Evolutionary conservation across 805 yeast species (phyloP), one percentile per base, ranked within the genome.

Genomic region (Candida glaebosa): DNA sequence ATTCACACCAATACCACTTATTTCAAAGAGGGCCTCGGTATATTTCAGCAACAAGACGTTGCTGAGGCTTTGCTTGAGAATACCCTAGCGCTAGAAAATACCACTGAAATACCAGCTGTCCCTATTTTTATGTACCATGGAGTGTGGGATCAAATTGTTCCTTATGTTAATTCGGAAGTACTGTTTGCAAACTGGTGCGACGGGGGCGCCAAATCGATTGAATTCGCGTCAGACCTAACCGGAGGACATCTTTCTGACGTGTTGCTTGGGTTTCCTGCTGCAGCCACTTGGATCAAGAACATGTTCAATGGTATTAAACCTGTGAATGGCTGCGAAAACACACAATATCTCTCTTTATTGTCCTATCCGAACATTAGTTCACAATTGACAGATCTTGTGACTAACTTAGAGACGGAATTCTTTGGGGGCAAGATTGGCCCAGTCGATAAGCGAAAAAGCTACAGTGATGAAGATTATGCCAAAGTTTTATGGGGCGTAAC

Each of bases 261-360:
- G 6, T 26, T 49, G 9, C 44, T 45, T 19, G 58, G 58, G 9
- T 38, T 44, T 7, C 55, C 54, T 2, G 58, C 59, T 4, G 61
- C 54, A 9, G 42, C 51, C 18, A 42, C 47, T 2, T 56, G 59
- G 61, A 40, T 54, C 1, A 38, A 41, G 7, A 41, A 49, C 3
- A 37, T 39, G 6, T 35, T 61, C 63, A 36, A 57, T 53, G 35
- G 69, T 64, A 19, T 74, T 65, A 44, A 77, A 68, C 53, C 75
- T 66, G 46, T 63, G 65, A 18, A 71, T 65, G 55, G 78, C 68
- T 34, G 78, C 65, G 47, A 69, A 73, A 73, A 64, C 66, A 52
- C 79, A 76, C 82, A 62, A 14, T 46, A 82, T 70, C 46, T 59
- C 60, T 9, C 65, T 52, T 57, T 63, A 65, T 34, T 84, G 71